Conservation (phyloP, 805 yeast genomes). For the Zygoascus flipseniorum region DNA sequence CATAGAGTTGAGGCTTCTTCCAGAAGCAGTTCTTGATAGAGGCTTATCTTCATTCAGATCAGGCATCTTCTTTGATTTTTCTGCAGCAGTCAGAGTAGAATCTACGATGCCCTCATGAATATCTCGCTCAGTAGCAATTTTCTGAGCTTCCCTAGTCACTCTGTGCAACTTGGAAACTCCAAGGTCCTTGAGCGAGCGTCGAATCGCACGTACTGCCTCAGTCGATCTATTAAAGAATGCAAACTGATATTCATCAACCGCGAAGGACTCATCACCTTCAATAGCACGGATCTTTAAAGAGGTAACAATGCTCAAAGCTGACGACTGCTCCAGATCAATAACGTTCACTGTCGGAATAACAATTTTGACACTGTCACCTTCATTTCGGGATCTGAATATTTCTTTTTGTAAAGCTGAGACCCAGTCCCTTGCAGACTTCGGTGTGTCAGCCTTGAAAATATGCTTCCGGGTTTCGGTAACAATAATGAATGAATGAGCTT, state of each 20-base stretch:
- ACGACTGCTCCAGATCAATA: conserved; percentile 48
- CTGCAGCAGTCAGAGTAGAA: conserved; percentile 4
- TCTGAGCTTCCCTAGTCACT: not conserved
- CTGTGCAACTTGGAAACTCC: conserved; percentile 7
- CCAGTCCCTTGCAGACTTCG: conserved; percentile 74
- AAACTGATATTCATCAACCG: conserved; percentile 61
- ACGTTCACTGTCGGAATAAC: conserved; percentile 69
- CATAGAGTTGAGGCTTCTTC: not conserved
- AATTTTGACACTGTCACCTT: conserved; percentile 62
- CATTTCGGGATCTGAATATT: conserved; percentile 64
- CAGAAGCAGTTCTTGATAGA: not conserved
- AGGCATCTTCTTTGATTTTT: not conserved
- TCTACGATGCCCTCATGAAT: conserved; percentile 3
- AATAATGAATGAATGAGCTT: conserved; percentile 38
- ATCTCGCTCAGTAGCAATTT: not conserved
- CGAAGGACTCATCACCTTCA: conserved; percentile 44
- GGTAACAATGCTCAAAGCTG: conserved; percentile 47
- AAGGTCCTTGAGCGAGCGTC: conserved; percentile 5
- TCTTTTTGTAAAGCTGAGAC: conserved; percentile 62
- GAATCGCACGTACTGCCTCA: conserved; percentile 16
- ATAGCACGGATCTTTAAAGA: conserved; percentile 54
- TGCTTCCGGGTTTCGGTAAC: conserved; percentile 50
- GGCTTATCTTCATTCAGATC: not conserved
- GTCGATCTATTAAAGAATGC: conserved; percentile 45
- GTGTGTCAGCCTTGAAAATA: conserved; percentile 64